These are phyloP conservation scores for Russula brevipes DNA, from an alignment of 768 basidiomycete genomes.

Conservation along the genomic window DNA sequence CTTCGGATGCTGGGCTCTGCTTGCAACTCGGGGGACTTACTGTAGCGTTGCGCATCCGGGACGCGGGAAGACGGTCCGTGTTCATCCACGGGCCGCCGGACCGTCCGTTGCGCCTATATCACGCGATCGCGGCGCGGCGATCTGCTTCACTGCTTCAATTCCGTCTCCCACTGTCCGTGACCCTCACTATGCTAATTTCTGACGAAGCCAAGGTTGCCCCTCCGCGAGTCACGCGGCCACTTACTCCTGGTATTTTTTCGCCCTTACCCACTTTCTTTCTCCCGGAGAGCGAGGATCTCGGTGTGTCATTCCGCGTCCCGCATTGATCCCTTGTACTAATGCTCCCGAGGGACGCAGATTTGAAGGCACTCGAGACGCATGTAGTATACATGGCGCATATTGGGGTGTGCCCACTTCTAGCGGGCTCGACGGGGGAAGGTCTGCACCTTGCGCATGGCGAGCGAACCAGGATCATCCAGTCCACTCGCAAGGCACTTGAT, in stretches of 20 bases:
- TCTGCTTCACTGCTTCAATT: too few species aligned
- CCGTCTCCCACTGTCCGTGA: too few species aligned
- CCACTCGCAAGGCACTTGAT: slow-evolving; percentile 69
- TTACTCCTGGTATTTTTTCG: slow-evolving; percentile 74
- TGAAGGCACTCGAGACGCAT: slow-evolving; percentile 64
- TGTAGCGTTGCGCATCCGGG: too few species aligned
- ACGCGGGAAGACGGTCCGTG: too few species aligned
- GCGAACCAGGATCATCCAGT: slow-evolving; percentile 56
- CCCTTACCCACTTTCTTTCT: slow-evolving; percentile 87
- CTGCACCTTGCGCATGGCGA: slow-evolving; percentile 67
- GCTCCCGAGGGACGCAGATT: slow-evolving; percentile 39
- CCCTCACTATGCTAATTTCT: slow-evolving; percentile 36
- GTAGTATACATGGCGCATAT: slow-evolving; percentile 57
- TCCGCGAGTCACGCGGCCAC: slow-evolving; percentile 41
- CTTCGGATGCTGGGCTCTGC: too few species aligned
- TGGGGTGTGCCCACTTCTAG: slow-evolving; percentile 66
- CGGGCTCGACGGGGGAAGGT: slow-evolving; percentile 85
- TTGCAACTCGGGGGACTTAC: too few species aligned
- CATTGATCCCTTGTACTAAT: background rate
- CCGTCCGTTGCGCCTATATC: too few species aligned
- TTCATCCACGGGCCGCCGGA: too few species aligned
- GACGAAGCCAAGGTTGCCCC: slow-evolving; percentile 30
- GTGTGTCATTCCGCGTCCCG: slow-evolving; percentile 39
- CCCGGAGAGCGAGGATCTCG: slow-evolving; percentile 71
- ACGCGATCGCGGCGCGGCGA: too few species aligned